Percentiles rank a stretch among this genome's conserved stretches.
These are phyloP conservation scores for Ricinus communis DNA, from an alignment of 345 rosid genomes.

Conservation along the genomic window DNA sequence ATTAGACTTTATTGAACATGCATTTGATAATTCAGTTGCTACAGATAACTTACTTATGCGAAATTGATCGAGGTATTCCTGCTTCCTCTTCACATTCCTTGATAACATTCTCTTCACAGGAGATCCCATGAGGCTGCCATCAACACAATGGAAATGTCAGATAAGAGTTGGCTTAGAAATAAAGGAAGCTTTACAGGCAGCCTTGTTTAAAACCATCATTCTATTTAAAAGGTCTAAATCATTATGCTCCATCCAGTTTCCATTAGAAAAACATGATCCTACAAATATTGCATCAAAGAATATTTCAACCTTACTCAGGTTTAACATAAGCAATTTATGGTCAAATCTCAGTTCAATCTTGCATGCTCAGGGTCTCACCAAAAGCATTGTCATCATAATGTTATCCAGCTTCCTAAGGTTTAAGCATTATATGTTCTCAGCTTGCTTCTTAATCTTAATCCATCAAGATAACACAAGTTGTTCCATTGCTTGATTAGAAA, in stretches of 20 bases:
- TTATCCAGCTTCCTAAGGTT: no score
- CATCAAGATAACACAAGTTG: no score
- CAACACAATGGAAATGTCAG: constrained; percentile 3
- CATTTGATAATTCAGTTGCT: constrained; percentile 2
- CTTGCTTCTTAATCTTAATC: no score
- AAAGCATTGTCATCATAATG: not conserved
- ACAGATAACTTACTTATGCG: constrained; percentile 44
- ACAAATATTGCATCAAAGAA: no score
- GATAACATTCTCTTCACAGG: constrained; percentile 70
- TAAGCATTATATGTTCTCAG: no score
- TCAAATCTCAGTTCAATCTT: not conserved
- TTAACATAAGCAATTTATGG: not conserved
- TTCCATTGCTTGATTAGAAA: no score
- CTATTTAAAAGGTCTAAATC: not conserved
- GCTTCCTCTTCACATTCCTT: constrained; percentile 99
- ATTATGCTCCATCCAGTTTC: not conserved
- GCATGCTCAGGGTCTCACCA: not conserved
- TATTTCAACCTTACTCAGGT: not conserved
- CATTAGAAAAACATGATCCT: not conserved
- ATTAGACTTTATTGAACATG: not conserved
- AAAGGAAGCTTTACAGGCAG: not conserved
- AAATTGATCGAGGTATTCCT: constrained; percentile 62
- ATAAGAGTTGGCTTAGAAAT: constrained; percentile 8
- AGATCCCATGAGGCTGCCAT: constrained; percentile 74
- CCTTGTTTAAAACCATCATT: not conserved